Evolutionary conservation across 305 asterid genomes (phyloP).

Genomic region (Vinca major): DNA sequence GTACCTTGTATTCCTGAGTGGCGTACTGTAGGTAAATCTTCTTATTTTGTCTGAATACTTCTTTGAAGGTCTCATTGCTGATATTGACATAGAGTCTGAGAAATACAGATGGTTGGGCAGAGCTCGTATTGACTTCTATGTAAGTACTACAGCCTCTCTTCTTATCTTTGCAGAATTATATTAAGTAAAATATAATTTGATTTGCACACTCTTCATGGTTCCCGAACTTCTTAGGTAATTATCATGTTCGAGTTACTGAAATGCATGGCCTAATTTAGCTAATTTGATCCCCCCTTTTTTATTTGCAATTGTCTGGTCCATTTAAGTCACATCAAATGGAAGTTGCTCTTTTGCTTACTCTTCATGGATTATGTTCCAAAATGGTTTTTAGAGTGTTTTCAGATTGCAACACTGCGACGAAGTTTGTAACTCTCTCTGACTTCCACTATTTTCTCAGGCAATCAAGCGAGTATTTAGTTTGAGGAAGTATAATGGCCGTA

Average conservation of each 20-base stretch:
- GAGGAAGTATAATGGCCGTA: conserved; percentile 64
- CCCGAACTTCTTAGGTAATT: background rate
- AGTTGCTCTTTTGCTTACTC: background rate
- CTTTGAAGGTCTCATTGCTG: conserved; percentile 80
- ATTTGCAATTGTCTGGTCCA: background rate
- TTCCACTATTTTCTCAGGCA: conserved; percentile 39
- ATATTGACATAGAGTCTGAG: conserved; percentile 93
- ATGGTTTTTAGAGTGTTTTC: background rate
- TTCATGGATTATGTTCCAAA: background rate
- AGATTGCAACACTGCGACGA: background rate
- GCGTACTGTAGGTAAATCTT: background rate
- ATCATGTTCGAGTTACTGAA: background rate
- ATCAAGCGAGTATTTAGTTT: conserved; percentile 57
- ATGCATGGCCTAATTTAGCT: background rate
- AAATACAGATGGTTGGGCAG: conserved; percentile 99
- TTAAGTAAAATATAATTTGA: background rate
- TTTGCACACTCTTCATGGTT: conserved; percentile 3
- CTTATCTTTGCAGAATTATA: background rate
- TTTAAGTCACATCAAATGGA: background rate
- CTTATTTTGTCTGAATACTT: background rate
- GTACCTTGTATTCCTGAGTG: background rate
- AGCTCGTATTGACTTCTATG: conserved; percentile 90
- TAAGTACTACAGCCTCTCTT: conserved; percentile 26
- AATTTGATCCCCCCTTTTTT: background rate
- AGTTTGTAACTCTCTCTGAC: background rate